Evolutionary conservation across 2,329 filamentous ascomycete species (phyloP), one percentile per base, ranked within the genome.

Genomic region (Fusarium odoratissimum): DNA sequence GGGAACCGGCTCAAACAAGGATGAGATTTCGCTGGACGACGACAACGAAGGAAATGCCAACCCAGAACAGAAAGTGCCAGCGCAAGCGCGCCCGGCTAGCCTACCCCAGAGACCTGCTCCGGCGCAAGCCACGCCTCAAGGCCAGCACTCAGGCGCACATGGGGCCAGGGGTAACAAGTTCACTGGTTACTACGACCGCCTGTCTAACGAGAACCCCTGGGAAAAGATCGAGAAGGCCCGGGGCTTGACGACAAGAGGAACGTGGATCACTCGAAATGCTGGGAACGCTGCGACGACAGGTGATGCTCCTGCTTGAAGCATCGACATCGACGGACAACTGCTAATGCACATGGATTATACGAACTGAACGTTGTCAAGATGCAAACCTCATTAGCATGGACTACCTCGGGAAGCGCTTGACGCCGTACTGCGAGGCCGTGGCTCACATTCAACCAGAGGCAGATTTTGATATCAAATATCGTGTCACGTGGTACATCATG

Each of bases 181-280:
- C 80, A 82, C 86, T 42, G 90, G 86, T 40, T 93, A 93, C 79
- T 95, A 94, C 79, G 88, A 93, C 65, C 87, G 89, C 0, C 87
- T 85, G 64, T 93, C 91, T 69, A 89, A 93, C 74, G 86, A 91
- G 78, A 93, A 95, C 78, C 93, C 93, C 0, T 95, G 93, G 93
- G 87, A 86, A 56, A 80, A 78, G 13, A 80, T 91, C 25, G 90
- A 91, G 79, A 81, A 82, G 74, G 74, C 79, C 11, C 79, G 79
- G 30, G 85, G 85, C 0, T 71, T 91, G 51, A 72, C 80, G 42
- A 67, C 86, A 3, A 78, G 78, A 19, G 87, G 86, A 5, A 77
- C 73, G 1, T 91, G 88, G 88, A 69, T 86, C 19, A 33, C 72
- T 21, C 74, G 67, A 9, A 59, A 58, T 21, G 51, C 51, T 13